These are phyloP conservation scores for Diaporthe sp. DNA, from an alignment of 2,329 filamentous ascomycete species.

Conservation along the genomic window DNA sequence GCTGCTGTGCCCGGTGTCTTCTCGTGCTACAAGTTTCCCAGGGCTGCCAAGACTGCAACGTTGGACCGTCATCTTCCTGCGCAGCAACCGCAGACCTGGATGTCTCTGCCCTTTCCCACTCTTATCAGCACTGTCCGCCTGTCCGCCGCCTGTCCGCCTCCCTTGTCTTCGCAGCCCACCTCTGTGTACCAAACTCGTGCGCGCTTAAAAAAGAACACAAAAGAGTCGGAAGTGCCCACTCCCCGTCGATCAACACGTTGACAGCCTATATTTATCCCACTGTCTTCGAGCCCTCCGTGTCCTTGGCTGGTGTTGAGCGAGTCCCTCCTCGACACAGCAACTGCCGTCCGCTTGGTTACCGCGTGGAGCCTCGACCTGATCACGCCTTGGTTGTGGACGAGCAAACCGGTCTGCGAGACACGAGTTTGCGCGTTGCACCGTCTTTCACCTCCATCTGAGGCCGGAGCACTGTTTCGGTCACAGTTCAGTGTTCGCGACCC, in stretches of 20 bases:
- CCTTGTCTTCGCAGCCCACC: conserved; percentile 22
- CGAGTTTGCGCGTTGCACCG: conserved; percentile 29
- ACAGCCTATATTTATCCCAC: conserved; percentile 14
- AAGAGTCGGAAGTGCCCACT: conserved; percentile 30
- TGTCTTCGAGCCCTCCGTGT: background rate
- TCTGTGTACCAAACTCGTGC: conserved; percentile 20
- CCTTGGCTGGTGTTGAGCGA: conserved; percentile 3
- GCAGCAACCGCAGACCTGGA: conserved; percentile 21
- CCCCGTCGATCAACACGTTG: conserved; percentile 18
- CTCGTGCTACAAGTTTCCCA: conserved; percentile 9
- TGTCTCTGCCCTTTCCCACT: conserved; percentile 27
- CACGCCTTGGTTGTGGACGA: conserved; percentile 8
- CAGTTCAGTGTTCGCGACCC: conserved; percentile 25
- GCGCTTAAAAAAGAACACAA: conserved; percentile 30
- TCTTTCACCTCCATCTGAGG: background rate
- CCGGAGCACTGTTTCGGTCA: conserved; percentile 34
- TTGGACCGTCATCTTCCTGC: conserved; percentile 37
- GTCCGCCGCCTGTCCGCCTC: conserved; percentile 2
- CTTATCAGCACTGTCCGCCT: conserved; percentile 34
- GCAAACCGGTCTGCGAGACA: background rate
- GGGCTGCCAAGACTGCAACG: conserved; percentile 42
- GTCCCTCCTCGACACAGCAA: background rate
- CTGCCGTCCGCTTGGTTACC: conserved; percentile 22
- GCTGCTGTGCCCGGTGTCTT: background rate
- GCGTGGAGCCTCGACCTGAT: conserved; percentile 21